phyloP scores from a whole-genome alignment of 441 rosid genomes.

The Raphanus hybrid region DNA sequence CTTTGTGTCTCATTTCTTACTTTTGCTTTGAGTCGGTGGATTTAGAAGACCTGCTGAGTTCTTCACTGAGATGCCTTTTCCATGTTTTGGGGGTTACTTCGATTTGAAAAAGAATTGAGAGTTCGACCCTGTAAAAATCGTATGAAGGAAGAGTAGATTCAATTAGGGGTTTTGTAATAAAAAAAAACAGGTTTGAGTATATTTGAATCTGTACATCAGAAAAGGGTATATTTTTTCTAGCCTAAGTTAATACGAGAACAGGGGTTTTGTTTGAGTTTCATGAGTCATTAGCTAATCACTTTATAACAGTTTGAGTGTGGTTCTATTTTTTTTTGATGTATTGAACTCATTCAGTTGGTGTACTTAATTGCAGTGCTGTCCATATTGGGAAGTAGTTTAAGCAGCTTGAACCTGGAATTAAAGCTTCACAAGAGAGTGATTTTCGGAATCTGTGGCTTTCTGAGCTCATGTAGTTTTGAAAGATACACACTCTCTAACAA shows the following conservation, averaged over 20 bases:
- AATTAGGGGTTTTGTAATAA: not conserved
- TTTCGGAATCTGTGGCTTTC: slow-evolving; percentile 29
- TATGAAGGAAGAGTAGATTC: not conserved
- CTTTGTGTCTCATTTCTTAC: slow-evolving; percentile 10
- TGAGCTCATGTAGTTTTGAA: slow-evolving; percentile 45
- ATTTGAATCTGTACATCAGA: slow-evolving; percentile 12
- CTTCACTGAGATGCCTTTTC: slow-evolving; percentile 18
- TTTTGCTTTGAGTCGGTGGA: slow-evolving; percentile 26
- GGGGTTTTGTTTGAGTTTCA: not conserved
- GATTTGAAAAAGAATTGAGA: slow-evolving; percentile 5
- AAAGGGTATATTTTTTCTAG: not conserved
- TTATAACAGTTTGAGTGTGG: not conserved
- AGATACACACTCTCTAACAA: slow-evolving; percentile 38
- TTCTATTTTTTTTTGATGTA: not conserved
- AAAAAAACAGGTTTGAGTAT: too few relatives aligned
- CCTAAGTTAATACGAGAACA: not conserved
- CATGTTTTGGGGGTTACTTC: slow-evolving; percentile 19
- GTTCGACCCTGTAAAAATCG: not conserved
- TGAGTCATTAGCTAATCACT: not conserved
- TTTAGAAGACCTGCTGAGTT: slow-evolving; percentile 8
- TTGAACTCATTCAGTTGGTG: slow-evolving; percentile 20
- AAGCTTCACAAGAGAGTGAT: slow-evolving; percentile 20
- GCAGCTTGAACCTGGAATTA: slow-evolving; percentile 26
- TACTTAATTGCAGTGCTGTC: slow-evolving; percentile 33
- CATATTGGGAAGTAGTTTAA: slow-evolving; percentile 19